Percentiles rank a stretch among this genome's conserved stretches.
These are phyloP conservation scores for Mycena pura DNA, from an alignment of 768 basidiomycete species.

Conservation along the genomic window DNA sequence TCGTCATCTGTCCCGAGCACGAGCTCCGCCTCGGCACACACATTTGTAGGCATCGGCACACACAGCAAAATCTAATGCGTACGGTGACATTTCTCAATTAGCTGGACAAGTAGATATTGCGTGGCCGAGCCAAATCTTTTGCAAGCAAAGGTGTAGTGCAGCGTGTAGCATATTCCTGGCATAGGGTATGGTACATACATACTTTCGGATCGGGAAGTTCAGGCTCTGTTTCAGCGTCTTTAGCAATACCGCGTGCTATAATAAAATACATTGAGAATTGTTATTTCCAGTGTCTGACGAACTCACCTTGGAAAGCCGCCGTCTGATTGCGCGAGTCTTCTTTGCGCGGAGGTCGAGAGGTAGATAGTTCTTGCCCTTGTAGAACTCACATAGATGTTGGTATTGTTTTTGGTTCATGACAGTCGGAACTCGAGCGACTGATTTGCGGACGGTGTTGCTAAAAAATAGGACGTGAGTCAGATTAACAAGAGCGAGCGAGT, in stretches of 20 bases:
- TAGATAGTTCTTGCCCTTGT: slow-evolving; percentile 95
- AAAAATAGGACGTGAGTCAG: slow-evolving; percentile 15
- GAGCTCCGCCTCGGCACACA: too few relatives aligned
- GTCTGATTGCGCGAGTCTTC: slow-evolving; percentile 98
- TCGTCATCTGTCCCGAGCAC: too few relatives aligned
- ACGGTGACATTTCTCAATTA: too few relatives aligned
- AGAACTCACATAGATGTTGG: slow-evolving; percentile 95
- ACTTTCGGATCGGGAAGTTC: slow-evolving; percentile 94
- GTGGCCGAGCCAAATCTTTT: too few relatives aligned
- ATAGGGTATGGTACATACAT: slow-evolving; percentile 52
- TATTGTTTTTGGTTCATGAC: slow-evolving; percentile 99
- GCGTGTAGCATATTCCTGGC: slow-evolving; percentile 8
- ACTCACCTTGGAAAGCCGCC: slow-evolving; percentile 88
- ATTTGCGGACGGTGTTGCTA: slow-evolving; percentile 96
- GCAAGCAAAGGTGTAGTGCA: too few relatives aligned
- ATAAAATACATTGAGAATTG: background rate
- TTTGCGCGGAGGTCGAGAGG: slow-evolving; percentile 97
- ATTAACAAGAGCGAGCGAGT: background rate
- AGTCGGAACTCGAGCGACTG: slow-evolving; percentile 96
- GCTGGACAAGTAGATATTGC: too few relatives aligned
- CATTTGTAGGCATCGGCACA: too few relatives aligned
- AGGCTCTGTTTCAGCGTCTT: slow-evolving; percentile 90
- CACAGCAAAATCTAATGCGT: too few relatives aligned
- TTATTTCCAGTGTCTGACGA: background rate
- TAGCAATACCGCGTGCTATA: slow-evolving; percentile 78